Conservation (phyloP, 176 grass and related monocot species). For the Triticum dicoccoides region DNA sequence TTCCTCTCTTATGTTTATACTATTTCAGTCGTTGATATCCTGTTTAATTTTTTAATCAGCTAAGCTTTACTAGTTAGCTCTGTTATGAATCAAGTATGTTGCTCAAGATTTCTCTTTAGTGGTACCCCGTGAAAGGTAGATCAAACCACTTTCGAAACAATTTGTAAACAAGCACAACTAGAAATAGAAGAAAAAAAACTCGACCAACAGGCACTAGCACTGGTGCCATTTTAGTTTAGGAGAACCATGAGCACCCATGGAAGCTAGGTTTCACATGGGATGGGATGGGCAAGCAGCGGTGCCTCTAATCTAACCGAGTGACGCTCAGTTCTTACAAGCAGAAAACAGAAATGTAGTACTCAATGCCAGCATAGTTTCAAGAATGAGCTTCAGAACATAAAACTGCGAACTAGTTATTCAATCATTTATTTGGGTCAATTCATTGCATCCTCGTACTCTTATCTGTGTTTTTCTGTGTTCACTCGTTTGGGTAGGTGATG, state of each 20-base stretch:
- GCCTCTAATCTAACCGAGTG: not conserved
- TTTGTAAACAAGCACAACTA: not conserved
- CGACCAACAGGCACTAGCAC: not conserved
- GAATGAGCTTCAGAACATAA: not conserved
- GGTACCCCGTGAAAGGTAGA: not conserved
- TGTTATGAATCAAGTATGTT: not conserved
- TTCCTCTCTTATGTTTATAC: not conserved
- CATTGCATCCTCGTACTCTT: not conserved
- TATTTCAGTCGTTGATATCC: not conserved
- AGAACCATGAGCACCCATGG: not conserved
- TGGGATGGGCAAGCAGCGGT: not conserved
- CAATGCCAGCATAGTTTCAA: not conserved
- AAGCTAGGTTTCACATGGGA: not conserved
- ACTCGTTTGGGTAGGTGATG: not conserved
- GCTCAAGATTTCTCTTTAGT: conserved; percentile 3
- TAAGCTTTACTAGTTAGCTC: not conserved
- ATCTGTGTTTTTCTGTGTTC: not conserved
- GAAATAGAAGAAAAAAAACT: not conserved
- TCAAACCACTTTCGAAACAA: not conserved
- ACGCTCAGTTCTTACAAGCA: not conserved
- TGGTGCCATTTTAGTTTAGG: not conserved
- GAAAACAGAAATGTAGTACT: not conserved
- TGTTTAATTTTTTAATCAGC: not conserved
- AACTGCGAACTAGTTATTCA: not conserved
- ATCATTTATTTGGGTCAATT: not conserved